Conservation (phyloP, 1,284 basidiomycete species). For the Cystobasidium sp. region DNA sequence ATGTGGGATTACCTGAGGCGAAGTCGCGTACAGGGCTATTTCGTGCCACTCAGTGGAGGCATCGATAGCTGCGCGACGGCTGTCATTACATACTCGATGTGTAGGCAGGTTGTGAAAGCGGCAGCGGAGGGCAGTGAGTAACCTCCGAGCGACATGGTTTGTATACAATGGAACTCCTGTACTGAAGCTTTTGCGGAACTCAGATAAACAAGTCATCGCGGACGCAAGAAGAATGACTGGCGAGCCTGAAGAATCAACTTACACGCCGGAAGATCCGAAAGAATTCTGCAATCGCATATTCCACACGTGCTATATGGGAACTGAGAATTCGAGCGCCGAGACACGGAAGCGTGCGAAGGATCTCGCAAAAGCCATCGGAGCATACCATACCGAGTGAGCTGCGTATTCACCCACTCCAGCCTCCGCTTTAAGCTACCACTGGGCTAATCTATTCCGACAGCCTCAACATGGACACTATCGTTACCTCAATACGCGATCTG, state of each 20-base stretch:
- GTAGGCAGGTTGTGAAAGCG: conserved; percentile 80
- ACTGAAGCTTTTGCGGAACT: not conserved
- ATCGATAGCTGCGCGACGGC: conserved; percentile 97
- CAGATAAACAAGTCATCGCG: conserved; percentile 82
- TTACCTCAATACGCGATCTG: conserved; percentile 78
- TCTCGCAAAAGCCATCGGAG: conserved; percentile 84
- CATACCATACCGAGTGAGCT: conserved; percentile 75
- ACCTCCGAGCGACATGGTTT: too few relatives aligned
- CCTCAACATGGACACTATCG: conserved; percentile 92
- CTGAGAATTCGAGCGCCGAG: conserved; percentile 87
- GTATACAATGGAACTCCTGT: too few relatives aligned
- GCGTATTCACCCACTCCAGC: too few relatives aligned
- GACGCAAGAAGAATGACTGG: conserved; percentile 89
- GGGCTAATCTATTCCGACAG: conserved; percentile 6
- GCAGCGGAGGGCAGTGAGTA: conserved; percentile 70
- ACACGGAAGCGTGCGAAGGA: conserved; percentile 85
- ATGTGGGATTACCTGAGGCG: conserved; percentile 97
- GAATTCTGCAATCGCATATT: conserved; percentile 88
- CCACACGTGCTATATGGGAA: conserved; percentile 99
- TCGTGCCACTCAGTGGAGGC: conserved; percentile 94
- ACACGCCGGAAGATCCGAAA: conserved; percentile 79
- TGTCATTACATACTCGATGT: conserved; percentile 95
- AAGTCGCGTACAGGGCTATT: conserved; percentile 92
- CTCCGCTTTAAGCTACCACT: too few relatives aligned
- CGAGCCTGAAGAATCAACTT: conserved; percentile 76